Percentiles rank a stretch among this genome's conserved stretches.
Conservation (phyloP, 202 grass and related monocot species). For the Thinopyrum obtusiflorum region DNA sequence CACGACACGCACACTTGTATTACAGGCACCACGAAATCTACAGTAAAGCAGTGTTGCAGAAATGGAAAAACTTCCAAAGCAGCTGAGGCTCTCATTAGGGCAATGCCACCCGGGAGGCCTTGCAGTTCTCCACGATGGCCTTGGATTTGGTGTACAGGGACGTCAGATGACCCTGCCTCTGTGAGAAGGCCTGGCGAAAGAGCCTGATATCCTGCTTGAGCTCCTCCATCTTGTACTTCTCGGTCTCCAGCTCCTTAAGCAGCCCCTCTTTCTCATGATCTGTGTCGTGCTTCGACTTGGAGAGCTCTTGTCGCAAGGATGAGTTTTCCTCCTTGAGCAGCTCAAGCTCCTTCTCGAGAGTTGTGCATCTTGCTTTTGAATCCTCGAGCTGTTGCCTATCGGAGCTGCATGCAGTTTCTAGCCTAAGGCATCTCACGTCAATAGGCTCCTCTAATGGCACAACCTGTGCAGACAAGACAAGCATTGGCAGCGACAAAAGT, state of each 20-base stretch:
- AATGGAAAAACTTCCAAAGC: background rate
- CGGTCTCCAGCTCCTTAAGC: constrained; percentile 45
- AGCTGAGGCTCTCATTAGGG: constrained; percentile 19
- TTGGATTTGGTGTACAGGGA: constrained; percentile 72
- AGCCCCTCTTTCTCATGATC: constrained; percentile 49
- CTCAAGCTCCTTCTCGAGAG: constrained; percentile 50
- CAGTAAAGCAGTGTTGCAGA: constrained; percentile 11
- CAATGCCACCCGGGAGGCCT: constrained; percentile 37
- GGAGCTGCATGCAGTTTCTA: constrained; percentile 45
- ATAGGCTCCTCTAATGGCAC: constrained; percentile 32
- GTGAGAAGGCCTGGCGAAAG: constrained; percentile 51
- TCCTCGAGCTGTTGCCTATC: constrained; percentile 50
- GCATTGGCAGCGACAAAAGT: background rate
- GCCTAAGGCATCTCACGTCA: constrained; percentile 28
- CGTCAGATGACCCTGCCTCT: constrained; percentile 57
- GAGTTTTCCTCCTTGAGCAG: constrained; percentile 48
- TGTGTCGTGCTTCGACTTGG: constrained; percentile 33
- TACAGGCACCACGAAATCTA: background rate
- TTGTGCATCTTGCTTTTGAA: constrained; percentile 34
- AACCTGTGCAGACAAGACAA: constrained; percentile 27
- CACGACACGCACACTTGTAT: background rate
- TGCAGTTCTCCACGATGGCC: constrained; percentile 66
- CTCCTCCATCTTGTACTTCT: constrained; percentile 64
- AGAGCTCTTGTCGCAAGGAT: constrained; percentile 42
- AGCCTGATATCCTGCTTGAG: constrained; percentile 66